Evolutionary conservation across 805 yeast genomes (phyloP).

Genomic region (Candida pini): DNA sequence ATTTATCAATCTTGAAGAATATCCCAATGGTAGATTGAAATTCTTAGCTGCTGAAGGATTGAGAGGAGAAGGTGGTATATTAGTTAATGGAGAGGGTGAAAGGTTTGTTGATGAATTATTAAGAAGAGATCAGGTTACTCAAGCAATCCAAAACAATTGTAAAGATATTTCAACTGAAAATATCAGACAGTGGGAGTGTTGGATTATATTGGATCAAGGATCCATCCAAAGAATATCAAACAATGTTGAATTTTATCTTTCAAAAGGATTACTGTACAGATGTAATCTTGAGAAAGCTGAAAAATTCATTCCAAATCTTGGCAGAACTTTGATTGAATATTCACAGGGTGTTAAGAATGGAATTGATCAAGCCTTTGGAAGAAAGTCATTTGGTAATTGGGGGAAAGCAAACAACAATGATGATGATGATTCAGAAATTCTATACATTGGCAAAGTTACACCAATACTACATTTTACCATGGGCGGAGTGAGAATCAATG

Average conservation of each 20-base stretch:
- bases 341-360: slow-evolving; percentile 1
- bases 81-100: slow-evolving; percentile 40
- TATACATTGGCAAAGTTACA: slow-evolving; percentile 48
- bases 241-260: slow-evolving; percentile 53
- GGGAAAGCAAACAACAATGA: slow-evolving; percentile 3
- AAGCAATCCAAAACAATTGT: slow-evolving; percentile 43
- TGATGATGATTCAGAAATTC: slow-evolving; percentile 18
- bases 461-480: slow-evolving; percentile 60
- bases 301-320: slow-evolving; percentile 23
- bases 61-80: slow-evolving; percentile 61
- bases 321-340: slow-evolving; percentile 8
- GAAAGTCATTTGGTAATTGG: slow-evolving; percentile 17
- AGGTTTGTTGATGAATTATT: slow-evolving; percentile 58
- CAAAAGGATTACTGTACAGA: slow-evolving; percentile 48
- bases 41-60: slow-evolving; percentile 63
- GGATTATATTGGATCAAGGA: slow-evolving; percentile 43
- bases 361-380: slow-evolving; percentile 7
- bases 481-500: slow-evolving; percentile 60
- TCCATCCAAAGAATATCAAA: slow-evolving; percentile 41
- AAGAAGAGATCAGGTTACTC: slow-evolving; percentile 55
- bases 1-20: slow-evolving; percentile 42
- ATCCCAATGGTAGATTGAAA: slow-evolving; percentile 28
- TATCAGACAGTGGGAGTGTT: slow-evolving; percentile 31
- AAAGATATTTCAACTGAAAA: slow-evolving; percentile 11
- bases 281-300: slow-evolving; percentile 39